Base-by-base conservation (phyloP, 306 rosid species). In the Pueraria montana region DNA sequence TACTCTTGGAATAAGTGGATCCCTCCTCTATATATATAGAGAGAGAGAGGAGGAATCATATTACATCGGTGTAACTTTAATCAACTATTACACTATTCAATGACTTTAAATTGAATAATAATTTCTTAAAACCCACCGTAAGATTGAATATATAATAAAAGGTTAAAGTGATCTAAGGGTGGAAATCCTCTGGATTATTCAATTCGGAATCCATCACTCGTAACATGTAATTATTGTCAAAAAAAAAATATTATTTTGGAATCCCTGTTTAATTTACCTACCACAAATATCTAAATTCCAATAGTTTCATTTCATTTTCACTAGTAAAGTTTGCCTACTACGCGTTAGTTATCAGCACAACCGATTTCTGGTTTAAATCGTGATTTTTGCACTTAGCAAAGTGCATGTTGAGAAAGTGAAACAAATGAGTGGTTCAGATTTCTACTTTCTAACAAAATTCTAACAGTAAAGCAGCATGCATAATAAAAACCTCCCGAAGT, bases 341-440 rank as follows among this genome's bases (percentile, higher is more conserved):
- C 5, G 6, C 32, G 4, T 21, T 56, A 2, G 11, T 21, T 56
- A 20, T 20, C 20, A 56, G 32, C 12, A 21, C 36, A 59, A 26
- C 62, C 1, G 4, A 43, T 77, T 74, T 43, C 42, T 7, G 80
- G 79, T 21, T 21, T 56, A 21, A 0, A 56, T 23, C 4, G 8
- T 38, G 10, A 53, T 18, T 53, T 75, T 55, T 74, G 10, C 40
- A 36, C 46, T 30, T 9, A n/a, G n/a, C n/a, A n/a, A n/a, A n/a
- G n/a, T n/a, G n/a, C n/a, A n/a, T n/a, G n/a, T n/a, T n/a, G n/a
- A n/a, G n/a, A n/a, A 30, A 38, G 24, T 23, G 0, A 36, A 63
- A 63, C 11, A 63, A 45, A 63, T 30, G 72, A 63, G 30, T 21
- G 73, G 81, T 49, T 76, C 46, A 77, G 45, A 61, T 24, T 61